Base-by-base conservation (phyloP, 148 eudicot genomes). In the Persicaria maculosa region DNA sequence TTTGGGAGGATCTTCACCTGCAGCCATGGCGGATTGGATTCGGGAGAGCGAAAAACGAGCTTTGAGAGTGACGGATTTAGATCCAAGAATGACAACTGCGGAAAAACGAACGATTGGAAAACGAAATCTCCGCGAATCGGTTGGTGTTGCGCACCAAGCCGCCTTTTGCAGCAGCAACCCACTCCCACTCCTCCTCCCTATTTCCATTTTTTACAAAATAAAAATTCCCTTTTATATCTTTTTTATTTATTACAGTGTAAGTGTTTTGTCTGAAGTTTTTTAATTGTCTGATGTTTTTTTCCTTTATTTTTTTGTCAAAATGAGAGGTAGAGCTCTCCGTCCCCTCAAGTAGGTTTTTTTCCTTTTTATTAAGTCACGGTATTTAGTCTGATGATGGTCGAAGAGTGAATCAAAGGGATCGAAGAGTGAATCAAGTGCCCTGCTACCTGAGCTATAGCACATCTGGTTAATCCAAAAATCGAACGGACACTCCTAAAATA, bases 11-110 rank as follows among this genome's bases (percentile, higher is more conserved):
- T 19, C 5, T 59, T 59, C 19, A 40, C 70, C 70, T 65, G 70
- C 46, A 40, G 70, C n/a, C 70, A 65, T 65, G 70, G 70, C 70
- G 47, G 46, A 43, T 14, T 65, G 45, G 70, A 65, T 65, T 40
- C 15, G 45, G 46, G 70, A 65, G 47, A 65, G 46, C 1, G 70
- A 14, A 4, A 36, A 65, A 65, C 19, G 17, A 16, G 15, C 17
- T 14, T 45, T 36, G 46, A 65, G 70, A 65, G 70, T 36, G 9
- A 12, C 4, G 70, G 70, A 5, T 36, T 36, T 65, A 46, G 70
- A 65, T 65, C 70, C 40, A 31, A 31, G 70, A 5, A 36, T 11
- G 12, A 65, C 47, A 12, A 17, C 43, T 14, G 70, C 17, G 19
- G 6, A 43, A 65, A 46, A 65, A 9, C 40, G 16, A 16, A 17